These are phyloP conservation scores for Climacium dendroides DNA, from an alignment of 225 moss, liverwort and hornwort genomes.

Conservation along the genomic window DNA sequence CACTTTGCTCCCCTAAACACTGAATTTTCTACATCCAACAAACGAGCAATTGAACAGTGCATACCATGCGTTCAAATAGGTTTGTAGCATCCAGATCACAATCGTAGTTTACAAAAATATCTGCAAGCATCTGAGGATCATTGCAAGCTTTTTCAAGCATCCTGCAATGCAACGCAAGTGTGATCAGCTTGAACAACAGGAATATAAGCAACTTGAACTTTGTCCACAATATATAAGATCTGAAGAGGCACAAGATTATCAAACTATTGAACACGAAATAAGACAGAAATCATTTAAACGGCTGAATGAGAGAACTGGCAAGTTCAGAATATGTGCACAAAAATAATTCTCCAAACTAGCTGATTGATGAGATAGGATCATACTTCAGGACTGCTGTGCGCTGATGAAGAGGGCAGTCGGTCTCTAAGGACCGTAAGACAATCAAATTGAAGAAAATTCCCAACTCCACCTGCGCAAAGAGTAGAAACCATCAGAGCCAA, in stretches of 20 bases:
- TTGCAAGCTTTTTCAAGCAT: slow-evolving; percentile 91
- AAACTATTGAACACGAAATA: background rate
- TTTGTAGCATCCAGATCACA: slow-evolving; percentile 94
- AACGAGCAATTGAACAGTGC: background rate
- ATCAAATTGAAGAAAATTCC: slow-evolving; percentile 94
- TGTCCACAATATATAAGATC: background rate
- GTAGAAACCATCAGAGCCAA: background rate
- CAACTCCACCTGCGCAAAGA: slow-evolving; percentile 63
- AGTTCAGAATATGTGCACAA: background rate
- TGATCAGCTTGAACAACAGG: background rate
- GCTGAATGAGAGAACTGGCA: background rate
- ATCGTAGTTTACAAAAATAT: slow-evolving; percentile 97
- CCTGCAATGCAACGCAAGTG: slow-evolving; percentile 25
- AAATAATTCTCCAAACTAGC: background rate
- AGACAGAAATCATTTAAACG: background rate
- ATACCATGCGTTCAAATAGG: slow-evolving; percentile 94
- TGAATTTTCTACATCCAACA: background rate
- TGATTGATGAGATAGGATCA: background rate
- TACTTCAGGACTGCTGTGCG: slow-evolving; percentile 84
- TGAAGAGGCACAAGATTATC: background rate
- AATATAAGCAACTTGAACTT: background rate
- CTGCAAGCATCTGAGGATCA: slow-evolving; percentile 96
- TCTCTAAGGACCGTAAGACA: slow-evolving; percentile 72
- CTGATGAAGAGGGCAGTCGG: slow-evolving; percentile 74
- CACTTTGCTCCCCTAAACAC: background rate